A percentile compares a stretch with the other conserved stretches of the same genome.
Conservation (phyloP, 768 basidiomycete genomes). For the Leccinum broughii region DNA sequence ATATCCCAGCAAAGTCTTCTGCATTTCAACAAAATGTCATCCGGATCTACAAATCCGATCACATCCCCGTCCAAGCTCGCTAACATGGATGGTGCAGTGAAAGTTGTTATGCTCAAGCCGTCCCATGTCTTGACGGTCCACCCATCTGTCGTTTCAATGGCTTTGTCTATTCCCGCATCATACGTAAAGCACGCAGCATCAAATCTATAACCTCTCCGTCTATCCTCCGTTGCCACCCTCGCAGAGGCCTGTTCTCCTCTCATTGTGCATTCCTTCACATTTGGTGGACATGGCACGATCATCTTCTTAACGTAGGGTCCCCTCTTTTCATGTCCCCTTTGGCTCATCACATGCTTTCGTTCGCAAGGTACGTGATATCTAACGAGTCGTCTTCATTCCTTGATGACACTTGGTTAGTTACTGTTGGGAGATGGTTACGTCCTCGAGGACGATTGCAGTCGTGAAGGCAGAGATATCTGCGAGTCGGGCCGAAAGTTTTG, state of each 20-base stretch:
- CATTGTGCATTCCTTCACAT: no score
- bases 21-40: constrained; percentile 8
- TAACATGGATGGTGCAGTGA: constrained; percentile 82
- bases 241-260: no score
- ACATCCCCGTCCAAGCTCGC: constrained; percentile 75
- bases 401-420: constrained; percentile 39
- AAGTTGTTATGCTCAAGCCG: constrained; percentile 89
- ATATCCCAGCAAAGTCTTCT: neutral
- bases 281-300: no score
- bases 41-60: constrained; percentile 88
- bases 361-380: constrained; percentile 50
- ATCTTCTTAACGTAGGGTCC: no score
- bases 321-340: no score
- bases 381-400: neutral
- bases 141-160: constrained; percentile 29
- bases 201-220: constrained; percentile 62
- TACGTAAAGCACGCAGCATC: constrained; percentile 72
- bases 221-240: no score
- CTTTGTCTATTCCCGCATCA: constrained; percentile 48
- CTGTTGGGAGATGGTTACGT: constrained; percentile 85
- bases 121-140: constrained; percentile 61
- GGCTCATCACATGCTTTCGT: constrained; percentile 46
- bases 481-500: constrained; percentile 80
- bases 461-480: constrained; percentile 59
- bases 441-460: constrained; percentile 73